These are phyloP conservation scores for Globisporangium middletonii DNA, from an alignment of 352 stramenopile species.

Conservation along the genomic window DNA sequence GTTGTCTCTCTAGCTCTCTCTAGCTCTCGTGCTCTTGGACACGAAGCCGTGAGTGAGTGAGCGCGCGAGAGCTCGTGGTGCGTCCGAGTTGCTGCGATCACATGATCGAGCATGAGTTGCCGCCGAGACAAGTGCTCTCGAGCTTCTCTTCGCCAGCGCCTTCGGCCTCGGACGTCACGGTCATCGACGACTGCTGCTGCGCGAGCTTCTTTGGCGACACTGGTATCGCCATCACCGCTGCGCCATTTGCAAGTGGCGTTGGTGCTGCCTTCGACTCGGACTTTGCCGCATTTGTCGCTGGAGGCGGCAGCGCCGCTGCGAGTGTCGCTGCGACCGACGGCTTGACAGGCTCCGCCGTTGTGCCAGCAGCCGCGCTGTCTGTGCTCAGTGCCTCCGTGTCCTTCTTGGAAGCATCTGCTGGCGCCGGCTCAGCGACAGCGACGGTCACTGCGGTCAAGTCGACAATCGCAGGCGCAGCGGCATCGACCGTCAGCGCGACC, in stretches of 20 bases:
- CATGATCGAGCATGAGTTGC: slow-evolving; percentile 51
- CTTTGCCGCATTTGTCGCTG: neutral
- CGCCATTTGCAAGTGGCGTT: slow-evolving; percentile 7
- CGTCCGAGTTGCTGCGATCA: slow-evolving; percentile 14
- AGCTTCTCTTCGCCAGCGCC: slow-evolving; percentile 20
- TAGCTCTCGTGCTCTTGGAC: too few relatives aligned
- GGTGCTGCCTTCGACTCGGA: slow-evolving; percentile 1
- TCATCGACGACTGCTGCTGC: slow-evolving; percentile 12
- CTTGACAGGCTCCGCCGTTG: neutral
- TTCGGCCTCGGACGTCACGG: slow-evolving; percentile 10
- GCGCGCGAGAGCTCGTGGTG: neutral
- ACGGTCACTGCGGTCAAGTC: neutral
- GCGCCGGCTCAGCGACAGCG: neutral
- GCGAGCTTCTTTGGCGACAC: slow-evolving; percentile 9
- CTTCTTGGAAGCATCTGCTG: neutral
- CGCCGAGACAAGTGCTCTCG: slow-evolving; percentile 30
- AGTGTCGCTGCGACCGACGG: neutral
- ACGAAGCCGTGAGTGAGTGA: too few relatives aligned
- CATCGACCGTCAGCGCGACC: neutral
- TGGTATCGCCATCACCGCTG: slow-evolving; percentile 2
- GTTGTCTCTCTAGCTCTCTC: too few relatives aligned
- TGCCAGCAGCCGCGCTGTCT: neutral
- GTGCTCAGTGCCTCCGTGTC: too few relatives aligned
- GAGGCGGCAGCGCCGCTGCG: neutral
- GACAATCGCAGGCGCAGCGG: neutral